Evolutionary conservation across 768 basidiomycete genomes (phyloP).

Genomic region (Russula ochroleuca): DNA sequence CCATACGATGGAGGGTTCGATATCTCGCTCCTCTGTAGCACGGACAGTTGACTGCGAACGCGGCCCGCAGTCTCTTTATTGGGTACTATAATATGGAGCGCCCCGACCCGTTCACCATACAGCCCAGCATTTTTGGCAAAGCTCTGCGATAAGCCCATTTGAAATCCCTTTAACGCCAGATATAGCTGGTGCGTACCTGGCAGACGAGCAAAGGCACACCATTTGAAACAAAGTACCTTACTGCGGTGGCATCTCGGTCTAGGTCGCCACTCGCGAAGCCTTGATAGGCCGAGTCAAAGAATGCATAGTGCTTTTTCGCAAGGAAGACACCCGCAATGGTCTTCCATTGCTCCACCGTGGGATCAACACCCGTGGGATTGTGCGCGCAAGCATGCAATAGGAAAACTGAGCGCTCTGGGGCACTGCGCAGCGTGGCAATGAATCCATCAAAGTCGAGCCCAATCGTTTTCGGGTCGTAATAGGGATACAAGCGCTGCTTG

Average conservation of each 20-base stretch:
- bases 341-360: conserved; percentile 83
- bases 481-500: conserved; percentile 82
- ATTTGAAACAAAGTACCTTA: conserved; percentile 77
- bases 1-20: conserved; percentile 93
- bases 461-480: conserved; percentile 88
- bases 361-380: conserved; percentile 96
- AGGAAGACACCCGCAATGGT: conserved; percentile 68
- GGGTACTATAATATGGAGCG: conserved; percentile 76
- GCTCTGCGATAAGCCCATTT: conserved; percentile 49
- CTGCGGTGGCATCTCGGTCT: conserved; percentile 88
- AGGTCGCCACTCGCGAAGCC: conserved; percentile 93
- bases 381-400: conserved; percentile 93
- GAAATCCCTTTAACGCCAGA: background rate
- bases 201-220: conserved; percentile 79
- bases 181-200: conserved; percentile 51
- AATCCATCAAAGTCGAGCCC: conserved; percentile 78
- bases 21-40: conserved; percentile 90
- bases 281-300: conserved; percentile 97
- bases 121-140: conserved; percentile 97
- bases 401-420: conserved; percentile 76
- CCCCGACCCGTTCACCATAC: conserved; percentile 92
- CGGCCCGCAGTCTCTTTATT: conserved; percentile 61
- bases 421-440: conserved; percentile 52
- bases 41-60: conserved; percentile 84
- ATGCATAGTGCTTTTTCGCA: conserved; percentile 74